Evolutionary conservation across 768 basidiomycete species (phyloP).

Genomic region (Porpolomopsis calyptriformis): DNA sequence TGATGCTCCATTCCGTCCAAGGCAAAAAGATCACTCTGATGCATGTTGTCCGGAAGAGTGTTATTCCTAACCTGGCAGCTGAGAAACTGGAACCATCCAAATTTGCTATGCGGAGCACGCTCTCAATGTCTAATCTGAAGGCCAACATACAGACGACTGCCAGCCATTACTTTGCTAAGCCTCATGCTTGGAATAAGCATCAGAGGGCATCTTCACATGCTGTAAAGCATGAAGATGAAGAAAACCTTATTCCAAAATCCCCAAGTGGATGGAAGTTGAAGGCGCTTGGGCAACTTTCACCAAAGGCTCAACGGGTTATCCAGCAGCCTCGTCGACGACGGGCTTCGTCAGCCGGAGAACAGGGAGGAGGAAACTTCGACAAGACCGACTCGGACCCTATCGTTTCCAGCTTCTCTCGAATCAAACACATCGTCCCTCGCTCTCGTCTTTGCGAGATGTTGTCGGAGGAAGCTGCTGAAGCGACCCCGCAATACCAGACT

Average conservation of each 20-base stretch:
- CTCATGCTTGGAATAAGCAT: conserved; percentile 17
- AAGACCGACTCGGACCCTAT: background rate
- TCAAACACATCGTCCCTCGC: conserved; percentile 7
- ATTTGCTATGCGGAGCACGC: conserved; percentile 4
- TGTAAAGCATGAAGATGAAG: conserved; percentile 12
- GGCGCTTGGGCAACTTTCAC: background rate
- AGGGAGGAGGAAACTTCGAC: background rate
- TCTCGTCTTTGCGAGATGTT: conserved; percentile 5
- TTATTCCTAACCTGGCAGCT: conserved; percentile 54
- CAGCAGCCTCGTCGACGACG: conserved; percentile 29
- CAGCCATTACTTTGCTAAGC: conserved; percentile 2
- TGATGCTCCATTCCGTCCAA: conserved; percentile 49
- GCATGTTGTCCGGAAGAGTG: conserved; percentile 61
- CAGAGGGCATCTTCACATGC: conserved; percentile 21
- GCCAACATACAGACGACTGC: background rate
- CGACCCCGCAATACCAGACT: background rate
- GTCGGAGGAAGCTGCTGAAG: background rate
- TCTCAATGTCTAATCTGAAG: conserved; percentile 3
- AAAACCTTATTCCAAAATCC: conserved; percentile 14
- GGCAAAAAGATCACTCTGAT: conserved; percentile 59
- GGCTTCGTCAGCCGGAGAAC: conserved; percentile 39
- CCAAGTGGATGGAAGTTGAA: background rate
- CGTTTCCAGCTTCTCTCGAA: background rate
- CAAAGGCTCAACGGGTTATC: no score
- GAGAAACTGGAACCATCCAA: conserved; percentile 45